Evolutionary conservation across 805 yeast genomes (phyloP).

Genomic region (Kazachstania africana): DNA sequence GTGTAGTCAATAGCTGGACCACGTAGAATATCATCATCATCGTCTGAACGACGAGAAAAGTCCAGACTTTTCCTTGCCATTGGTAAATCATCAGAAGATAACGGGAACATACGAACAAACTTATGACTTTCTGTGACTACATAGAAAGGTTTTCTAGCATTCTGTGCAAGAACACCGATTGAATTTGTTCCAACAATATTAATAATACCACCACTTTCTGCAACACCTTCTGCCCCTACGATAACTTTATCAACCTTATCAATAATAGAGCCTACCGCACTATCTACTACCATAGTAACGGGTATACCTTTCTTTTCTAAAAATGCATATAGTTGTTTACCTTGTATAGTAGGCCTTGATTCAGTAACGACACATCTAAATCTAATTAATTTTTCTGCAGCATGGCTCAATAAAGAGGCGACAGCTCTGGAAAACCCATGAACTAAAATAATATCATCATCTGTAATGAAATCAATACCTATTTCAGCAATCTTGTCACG

Average conservation of each 20-base stretch:
- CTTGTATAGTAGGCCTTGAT: constrained; percentile 75
- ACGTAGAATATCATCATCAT: constrained; percentile 25
- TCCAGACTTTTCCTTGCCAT: constrained; percentile 37
- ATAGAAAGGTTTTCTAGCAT: constrained; percentile 84
- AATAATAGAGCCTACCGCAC: constrained; percentile 86
- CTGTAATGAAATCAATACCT: constrained; percentile 83
- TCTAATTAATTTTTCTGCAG: constrained; percentile 65
- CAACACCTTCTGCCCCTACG: constrained; percentile 98
- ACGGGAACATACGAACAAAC: constrained; percentile 90
- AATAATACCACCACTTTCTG: constrained; percentile 96
- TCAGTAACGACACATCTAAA: constrained; percentile 90
- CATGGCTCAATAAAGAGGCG: constrained; percentile 57
- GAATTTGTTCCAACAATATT: constrained; percentile 93
- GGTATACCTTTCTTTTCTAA: constrained; percentile 70
- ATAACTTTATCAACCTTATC: constrained; percentile 86
- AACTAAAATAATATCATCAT: constrained; percentile 81
- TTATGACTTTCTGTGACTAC: constrained; percentile 93
- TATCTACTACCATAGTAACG: constrained; percentile 76
- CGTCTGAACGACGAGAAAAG: constrained; percentile 25
- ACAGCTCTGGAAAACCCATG: constrained; percentile 93
- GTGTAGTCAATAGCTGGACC: constrained; percentile 79
- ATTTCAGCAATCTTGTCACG: constrained; percentile 77
- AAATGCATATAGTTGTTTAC: constrained; percentile 55
- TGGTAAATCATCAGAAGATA: constrained; percentile 86
- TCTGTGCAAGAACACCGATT: constrained; percentile 82